Base-by-base conservation (phyloP, 1,284 basidiomycete species). In the Trichosporon sp. region DNA sequence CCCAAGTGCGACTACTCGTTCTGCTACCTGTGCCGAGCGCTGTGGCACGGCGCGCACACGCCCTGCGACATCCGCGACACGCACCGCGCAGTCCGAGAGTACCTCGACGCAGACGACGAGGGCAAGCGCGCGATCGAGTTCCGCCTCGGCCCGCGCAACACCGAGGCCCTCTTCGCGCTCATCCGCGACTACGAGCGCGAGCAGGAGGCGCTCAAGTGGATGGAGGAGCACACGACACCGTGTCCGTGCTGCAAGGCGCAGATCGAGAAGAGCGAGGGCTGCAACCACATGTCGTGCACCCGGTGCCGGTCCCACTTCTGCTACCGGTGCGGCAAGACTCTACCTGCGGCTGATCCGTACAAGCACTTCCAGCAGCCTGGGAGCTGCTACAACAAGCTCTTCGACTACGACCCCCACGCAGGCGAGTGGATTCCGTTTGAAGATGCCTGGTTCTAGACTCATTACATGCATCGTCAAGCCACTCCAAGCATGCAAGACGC, bases 231-330 rank as follows among this genome's bases (percentile, higher is more conserved):
- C 44, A 78, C 78, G 8, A 70, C 74, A 19, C 67, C 70, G 31
- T 81, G 79, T 67, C 68, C 77, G 2, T 74, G 74, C 13, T 81
- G 79, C 65, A 69, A 71, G 1, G 75, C 76, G n/a, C 60, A 72
- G 23, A 75, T 79, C 8, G 75, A 81, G 61, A 80, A 80, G 70
- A 76, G 70, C 69, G 71, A 61, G 40, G 79, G 79, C 13, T 81
- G 79, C 64, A 81, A 81, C 69, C 79, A 81, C 60, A 79, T 81
- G 74, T 77, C 74, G 2, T 80, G 79, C 62, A 71, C 68, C 40
- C 61, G 73, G 13, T 78, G 78, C 54, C 57, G 68, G 8, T 69
- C 76, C 2, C 79, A 80, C 64, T 81, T 80, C 66, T 81, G 78
- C 65, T 79, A 76, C 63, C 70, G 76, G 19, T 80, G 78, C 58